Evolutionary conservation across 371 early-diverging fungal species (phyloP).

Genomic region (Circinella minor): DNA sequence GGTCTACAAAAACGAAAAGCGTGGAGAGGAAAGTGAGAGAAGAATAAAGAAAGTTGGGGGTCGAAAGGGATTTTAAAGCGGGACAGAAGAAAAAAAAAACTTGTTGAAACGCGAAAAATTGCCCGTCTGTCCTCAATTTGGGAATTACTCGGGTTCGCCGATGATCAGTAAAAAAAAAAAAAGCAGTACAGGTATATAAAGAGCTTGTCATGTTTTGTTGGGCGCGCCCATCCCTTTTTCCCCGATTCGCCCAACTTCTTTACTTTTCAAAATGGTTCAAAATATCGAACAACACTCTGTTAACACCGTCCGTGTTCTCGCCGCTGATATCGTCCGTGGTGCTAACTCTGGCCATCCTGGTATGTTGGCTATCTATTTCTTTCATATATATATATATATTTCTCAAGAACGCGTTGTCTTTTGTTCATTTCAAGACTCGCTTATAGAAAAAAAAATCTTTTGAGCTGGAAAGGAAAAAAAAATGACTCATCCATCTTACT

Average conservation of each 20-base stretch:
- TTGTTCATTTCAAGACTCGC: not conserved
- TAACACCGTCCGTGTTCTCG: slow-evolving; percentile 93
- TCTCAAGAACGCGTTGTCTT: not conserved
- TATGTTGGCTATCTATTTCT: slow-evolving; percentile 21
- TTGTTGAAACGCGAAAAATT: slow-evolving; percentile 8
- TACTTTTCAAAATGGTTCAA: slow-evolving; percentile 42
- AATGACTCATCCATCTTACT: not conserved
- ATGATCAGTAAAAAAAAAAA: slow-evolving; percentile 4
- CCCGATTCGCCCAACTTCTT: slow-evolving; percentile 16
- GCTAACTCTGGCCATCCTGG: slow-evolving; percentile 99
- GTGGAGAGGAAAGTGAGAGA: too few relatives aligned
- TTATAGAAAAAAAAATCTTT: not conserved
- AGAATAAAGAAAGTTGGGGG: too few relatives aligned
- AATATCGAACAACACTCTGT: slow-evolving; percentile 72
- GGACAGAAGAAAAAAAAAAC: not conserved
- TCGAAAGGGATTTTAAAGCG: slow-evolving; percentile 6
- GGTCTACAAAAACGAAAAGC: too few relatives aligned
- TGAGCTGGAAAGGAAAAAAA: not conserved
- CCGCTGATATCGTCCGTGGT: slow-evolving; percentile 94
- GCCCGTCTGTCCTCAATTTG: not conserved
- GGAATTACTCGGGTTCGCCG: slow-evolving; percentile 10
- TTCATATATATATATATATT: too few relatives aligned
- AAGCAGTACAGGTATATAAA: slow-evolving; percentile 9
- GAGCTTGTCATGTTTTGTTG: slow-evolving; percentile 4
- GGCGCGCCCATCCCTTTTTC: not conserved